phyloP scores from a whole-genome alignment of 257 asterid genomes.

The Solanum appendiculatum region DNA sequence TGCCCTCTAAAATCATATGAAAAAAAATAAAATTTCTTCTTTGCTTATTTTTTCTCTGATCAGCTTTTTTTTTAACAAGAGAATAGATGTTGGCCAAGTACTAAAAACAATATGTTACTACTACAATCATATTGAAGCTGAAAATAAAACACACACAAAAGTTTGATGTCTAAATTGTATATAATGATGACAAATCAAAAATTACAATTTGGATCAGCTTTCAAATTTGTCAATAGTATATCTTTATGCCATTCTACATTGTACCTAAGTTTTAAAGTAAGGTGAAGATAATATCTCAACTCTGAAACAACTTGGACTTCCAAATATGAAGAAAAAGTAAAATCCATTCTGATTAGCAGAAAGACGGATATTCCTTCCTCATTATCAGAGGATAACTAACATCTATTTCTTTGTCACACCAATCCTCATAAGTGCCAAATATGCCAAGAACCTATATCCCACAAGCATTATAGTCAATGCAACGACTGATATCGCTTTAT shows the following conservation, averaged over 20 bases:
- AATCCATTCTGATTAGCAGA: background rate
- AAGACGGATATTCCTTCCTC: background rate
- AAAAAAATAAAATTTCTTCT: background rate
- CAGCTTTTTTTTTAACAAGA: background rate
- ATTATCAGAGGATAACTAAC: no score
- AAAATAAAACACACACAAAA: background rate
- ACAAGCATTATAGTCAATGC: slow-evolving; percentile 59
- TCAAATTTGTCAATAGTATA: background rate
- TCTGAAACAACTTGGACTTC: background rate
- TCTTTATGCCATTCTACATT: background rate
- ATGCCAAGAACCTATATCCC: slow-evolving; percentile 56
- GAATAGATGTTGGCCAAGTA: background rate
- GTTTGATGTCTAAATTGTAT: background rate
- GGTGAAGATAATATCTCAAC: background rate
- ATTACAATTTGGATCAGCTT: background rate
- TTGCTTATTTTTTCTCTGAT: background rate
- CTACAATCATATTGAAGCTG: background rate
- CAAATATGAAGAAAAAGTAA: background rate
- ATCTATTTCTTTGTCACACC: slow-evolving; percentile 47
- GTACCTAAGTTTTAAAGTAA: background rate
- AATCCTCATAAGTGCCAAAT: slow-evolving; percentile 66
- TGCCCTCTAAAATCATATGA: background rate
- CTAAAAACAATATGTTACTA: background rate
- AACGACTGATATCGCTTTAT: slow-evolving; percentile 7
- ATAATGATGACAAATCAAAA: background rate